phyloP scores from a whole-genome alignment of 176 grass and related monocot species.

The Carex littledalei region DNA sequence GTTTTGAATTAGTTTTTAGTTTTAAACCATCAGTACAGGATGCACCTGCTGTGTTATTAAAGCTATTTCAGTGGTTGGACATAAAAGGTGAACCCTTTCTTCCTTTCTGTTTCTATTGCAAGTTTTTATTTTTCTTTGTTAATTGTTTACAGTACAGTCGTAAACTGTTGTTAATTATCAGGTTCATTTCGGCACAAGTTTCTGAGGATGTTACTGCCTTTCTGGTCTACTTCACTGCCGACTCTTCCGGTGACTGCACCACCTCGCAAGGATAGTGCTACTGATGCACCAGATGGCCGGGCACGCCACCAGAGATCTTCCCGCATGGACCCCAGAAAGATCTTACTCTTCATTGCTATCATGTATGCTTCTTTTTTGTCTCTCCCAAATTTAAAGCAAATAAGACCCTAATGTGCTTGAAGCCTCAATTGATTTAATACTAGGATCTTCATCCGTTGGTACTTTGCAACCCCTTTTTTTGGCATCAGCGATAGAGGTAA shows the following conservation, averaged over 20 bases:
- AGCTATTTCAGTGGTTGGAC: neutral
- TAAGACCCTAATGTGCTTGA: neutral
- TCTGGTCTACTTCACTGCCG: conserved; percentile 88
- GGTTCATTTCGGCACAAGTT: conserved; percentile 81
- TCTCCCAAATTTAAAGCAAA: neutral
- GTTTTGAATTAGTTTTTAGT: neutral
- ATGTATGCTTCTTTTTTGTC: conserved; percentile 42
- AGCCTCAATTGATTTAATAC: neutral
- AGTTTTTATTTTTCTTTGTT: neutral
- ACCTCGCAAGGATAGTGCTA: conserved; percentile 46
- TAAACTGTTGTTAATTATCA: conserved; percentile 28
- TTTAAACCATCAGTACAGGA: neutral
- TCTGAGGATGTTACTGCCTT: conserved; percentile 91
- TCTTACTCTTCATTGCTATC: conserved; percentile 84
- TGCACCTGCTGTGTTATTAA: neutral
- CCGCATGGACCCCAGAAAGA: conserved; percentile 84
- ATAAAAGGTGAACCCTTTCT: neutral
- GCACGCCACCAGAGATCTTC: conserved; percentile 58
- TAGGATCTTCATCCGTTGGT: neutral
- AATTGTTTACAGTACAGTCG: neutral
- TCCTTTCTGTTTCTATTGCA: neutral
- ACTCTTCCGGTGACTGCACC: conserved; percentile 83
- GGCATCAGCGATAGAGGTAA: neutral
- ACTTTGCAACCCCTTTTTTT: neutral
- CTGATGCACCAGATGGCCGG: conserved; percentile 60